These are phyloP conservation scores for Aspergillus luchuensis DNA, from an alignment of 2,329 filamentous ascomycete species.

Conservation along the genomic window DNA sequence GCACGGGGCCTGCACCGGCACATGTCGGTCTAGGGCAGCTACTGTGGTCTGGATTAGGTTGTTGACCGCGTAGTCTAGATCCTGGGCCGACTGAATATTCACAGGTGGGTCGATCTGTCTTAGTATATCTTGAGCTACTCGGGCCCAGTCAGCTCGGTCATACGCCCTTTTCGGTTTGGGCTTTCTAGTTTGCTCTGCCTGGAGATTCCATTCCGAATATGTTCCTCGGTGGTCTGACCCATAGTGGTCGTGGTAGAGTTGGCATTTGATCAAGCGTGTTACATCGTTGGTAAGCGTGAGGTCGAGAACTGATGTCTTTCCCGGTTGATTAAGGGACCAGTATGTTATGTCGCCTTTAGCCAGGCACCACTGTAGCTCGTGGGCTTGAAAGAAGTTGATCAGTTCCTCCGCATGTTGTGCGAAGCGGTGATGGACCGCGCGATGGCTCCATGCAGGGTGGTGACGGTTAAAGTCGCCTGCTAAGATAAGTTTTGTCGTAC, in stretches of 20 bases:
- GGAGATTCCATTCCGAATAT: conserved; percentile 25
- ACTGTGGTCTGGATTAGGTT: conserved; percentile 5
- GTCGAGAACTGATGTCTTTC: conserved; percentile 18
- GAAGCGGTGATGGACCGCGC: conserved; percentile 11
- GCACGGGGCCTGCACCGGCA: conserved; percentile 11
- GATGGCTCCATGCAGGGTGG: conserved; percentile 16
- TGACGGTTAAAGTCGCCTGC: too few species aligned
- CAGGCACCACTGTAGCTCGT: conserved; percentile 15
- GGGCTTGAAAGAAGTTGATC: conserved; percentile 13
- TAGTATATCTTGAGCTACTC: conserved; percentile 12
- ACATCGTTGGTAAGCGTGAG: conserved; percentile 20
- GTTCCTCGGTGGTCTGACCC: conserved; percentile 25
- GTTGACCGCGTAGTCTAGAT: conserved; percentile 9
- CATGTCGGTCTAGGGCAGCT: conserved; percentile 15
- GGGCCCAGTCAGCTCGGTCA: conserved; percentile 17
- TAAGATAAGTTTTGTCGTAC: too few species aligned
- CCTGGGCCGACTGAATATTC: conserved; percentile 12
- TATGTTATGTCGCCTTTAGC: conserved; percentile 12
- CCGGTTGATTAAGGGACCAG: conserved; percentile 16
- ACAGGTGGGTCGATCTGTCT: conserved; percentile 11
- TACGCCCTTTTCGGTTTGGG: conserved; percentile 18
- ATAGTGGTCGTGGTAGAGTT: conserved; percentile 29
- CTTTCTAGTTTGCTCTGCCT: not conserved
- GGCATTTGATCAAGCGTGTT: conserved; percentile 23
- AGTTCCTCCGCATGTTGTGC: conserved; percentile 15